These are phyloP conservation scores for Dichotomocladium elegans DNA, from an alignment of 371 early-diverging fungal genomes.

Conservation along the genomic window DNA sequence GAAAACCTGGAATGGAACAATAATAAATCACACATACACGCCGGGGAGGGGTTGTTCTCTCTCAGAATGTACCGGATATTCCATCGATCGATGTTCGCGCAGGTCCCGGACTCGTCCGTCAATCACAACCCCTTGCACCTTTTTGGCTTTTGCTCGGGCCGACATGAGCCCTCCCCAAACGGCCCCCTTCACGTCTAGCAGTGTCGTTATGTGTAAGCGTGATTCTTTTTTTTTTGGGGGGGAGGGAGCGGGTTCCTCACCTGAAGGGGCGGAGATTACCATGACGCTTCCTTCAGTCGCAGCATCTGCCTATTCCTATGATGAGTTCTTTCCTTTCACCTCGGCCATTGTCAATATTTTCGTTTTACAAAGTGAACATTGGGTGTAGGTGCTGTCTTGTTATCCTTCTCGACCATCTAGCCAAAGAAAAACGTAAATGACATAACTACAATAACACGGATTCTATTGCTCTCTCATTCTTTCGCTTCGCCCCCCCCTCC, in stretches of 20 bases:
- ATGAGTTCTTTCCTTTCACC: too few species aligned
- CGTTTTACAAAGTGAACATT: conserved; percentile 56
- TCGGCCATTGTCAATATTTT: not conserved
- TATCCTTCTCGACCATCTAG: conserved; percentile 51
- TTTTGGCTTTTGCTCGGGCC: conserved; percentile 62
- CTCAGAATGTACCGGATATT: conserved; percentile 52
- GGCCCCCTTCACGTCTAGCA: conserved; percentile 62
- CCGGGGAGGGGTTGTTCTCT: not conserved
- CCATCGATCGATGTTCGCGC: conserved; percentile 58
- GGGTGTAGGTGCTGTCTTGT: conserved; percentile 41
- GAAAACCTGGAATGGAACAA: conserved; percentile 43
- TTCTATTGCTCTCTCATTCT: not conserved
- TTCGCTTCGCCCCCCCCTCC: too few species aligned
- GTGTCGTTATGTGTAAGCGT: not conserved
- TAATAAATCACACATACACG: not conserved
- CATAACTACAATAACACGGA: not conserved
- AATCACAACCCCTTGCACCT: conserved; percentile 66
- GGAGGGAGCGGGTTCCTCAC: conserved; percentile 8
- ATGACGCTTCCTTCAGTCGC: conserved; percentile 56
- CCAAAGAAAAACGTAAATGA: not conserved
- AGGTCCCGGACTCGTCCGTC: conserved; percentile 77
- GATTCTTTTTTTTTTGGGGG: not conserved
- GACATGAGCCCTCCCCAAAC: conserved; percentile 84
- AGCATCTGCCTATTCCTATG: conserved; percentile 60
- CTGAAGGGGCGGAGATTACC: conserved; percentile 65